phyloP scores from a whole-genome alignment of 306 rosid species.

The Albizia julibrissin region DNA sequence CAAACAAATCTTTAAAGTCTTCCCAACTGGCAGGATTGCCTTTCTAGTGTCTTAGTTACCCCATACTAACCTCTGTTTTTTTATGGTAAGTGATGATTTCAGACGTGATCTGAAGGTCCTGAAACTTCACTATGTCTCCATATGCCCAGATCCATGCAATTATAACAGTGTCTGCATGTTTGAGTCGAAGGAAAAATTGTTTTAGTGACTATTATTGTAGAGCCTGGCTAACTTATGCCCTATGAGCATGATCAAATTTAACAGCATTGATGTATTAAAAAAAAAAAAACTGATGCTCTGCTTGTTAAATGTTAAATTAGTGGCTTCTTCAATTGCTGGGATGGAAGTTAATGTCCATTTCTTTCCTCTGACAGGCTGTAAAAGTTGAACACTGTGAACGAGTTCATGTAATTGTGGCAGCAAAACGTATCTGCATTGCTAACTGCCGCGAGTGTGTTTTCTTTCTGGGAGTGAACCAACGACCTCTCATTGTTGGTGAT shows the following conservation, averaged over 20 bases:
- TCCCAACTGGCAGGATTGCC: constrained; percentile 7
- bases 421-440: constrained; percentile 92
- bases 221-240: not conserved
- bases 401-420: constrained; percentile 90
- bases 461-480: constrained; percentile 76
- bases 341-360: constrained; percentile 31
- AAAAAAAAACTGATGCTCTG: constrained; percentile 2
- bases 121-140: not conserved
- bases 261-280: too few relatives aligned
- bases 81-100: not conserved
- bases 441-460: constrained; percentile 88
- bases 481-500: constrained; percentile 73
- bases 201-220: not conserved
- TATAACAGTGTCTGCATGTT: not conserved
- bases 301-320: constrained; percentile 14
- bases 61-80: too few relatives aligned
- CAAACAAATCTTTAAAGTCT: not conserved
- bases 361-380: constrained; percentile 71
- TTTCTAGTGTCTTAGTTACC: not conserved
- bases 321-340: constrained; percentile 19
- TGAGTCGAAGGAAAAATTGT: not conserved
- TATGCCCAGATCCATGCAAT: not conserved
- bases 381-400: constrained; percentile 98
- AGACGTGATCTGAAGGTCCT: not conserved
- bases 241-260: not conserved